Evolutionary conservation across 345 rosid genomes (phyloP).

Genomic region (Angophora floribunda): DNA sequence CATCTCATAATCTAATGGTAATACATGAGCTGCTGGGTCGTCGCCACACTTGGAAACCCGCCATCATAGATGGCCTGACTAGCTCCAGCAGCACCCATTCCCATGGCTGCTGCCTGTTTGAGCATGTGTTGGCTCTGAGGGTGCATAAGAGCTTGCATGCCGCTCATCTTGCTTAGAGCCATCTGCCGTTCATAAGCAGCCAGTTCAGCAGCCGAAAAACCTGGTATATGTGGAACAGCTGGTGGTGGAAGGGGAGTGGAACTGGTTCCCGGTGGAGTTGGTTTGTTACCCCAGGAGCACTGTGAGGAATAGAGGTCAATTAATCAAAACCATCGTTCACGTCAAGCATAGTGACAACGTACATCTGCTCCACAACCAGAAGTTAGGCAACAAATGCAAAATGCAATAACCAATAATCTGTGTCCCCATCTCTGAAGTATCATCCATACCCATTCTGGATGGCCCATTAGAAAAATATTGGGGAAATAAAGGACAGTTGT

Average conservation of each 20-base stretch:
- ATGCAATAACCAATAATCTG: not conserved
- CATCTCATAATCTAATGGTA: conserved; percentile 32
- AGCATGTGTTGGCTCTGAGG: conserved; percentile 74
- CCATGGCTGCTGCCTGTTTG: conserved; percentile 65
- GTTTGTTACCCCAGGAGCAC: conserved; percentile 99
- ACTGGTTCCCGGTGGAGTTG: conserved; percentile 77
- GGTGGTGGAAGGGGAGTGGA: conserved; percentile 87
- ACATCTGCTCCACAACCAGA: not conserved
- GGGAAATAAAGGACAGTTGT: not conserved
- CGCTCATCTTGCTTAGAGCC: conserved; percentile 54
- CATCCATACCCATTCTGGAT: not conserved
- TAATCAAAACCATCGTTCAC: not conserved
- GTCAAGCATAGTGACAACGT: not conserved
- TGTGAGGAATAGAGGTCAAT: conserved; percentile 1
- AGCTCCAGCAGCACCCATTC: conserved; percentile 57
- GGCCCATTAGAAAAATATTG: not conserved
- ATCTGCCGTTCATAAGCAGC: conserved; percentile 63
- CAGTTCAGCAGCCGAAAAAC: conserved; percentile 46
- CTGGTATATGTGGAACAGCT: conserved; percentile 35
- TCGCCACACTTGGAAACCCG: conserved; percentile 63
- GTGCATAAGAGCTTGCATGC: conserved; percentile 62
- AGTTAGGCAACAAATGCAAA: not conserved
- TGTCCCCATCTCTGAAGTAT: not conserved
- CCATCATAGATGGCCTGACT: conserved; percentile 77
- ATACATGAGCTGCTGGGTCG: conserved; percentile 86